Evolutionary conservation across 1,284 basidiomycete genomes (phyloP).

Genomic region (Microbotryum violaceum): DNA sequence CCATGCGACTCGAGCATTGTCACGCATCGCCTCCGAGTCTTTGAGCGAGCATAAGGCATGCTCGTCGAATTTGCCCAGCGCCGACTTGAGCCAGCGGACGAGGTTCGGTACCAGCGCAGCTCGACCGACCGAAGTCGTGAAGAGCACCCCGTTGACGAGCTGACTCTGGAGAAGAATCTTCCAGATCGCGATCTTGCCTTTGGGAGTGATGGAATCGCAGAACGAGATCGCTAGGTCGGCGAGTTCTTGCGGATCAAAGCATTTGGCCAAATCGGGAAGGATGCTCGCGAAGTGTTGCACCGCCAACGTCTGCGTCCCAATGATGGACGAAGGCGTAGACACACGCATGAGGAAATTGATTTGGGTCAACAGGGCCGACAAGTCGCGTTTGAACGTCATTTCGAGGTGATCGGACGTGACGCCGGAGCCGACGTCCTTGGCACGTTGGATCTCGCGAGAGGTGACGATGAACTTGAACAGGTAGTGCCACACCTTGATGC

Average conservation of each 20-base stretch:
- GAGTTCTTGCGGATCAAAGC: conserved; percentile 70
- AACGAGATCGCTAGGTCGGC: conserved; percentile 76
- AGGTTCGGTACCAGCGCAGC: conserved; percentile 77
- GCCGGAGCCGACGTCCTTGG: conserved; percentile 66
- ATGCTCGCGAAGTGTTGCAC: conserved; percentile 91
- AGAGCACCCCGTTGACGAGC: conserved; percentile 77
- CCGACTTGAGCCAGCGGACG: conserved; percentile 87
- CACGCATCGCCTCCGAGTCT: conserved; percentile 58
- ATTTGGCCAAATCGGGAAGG: conserved; percentile 73
- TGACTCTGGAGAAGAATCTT: conserved; percentile 90
- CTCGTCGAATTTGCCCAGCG: conserved; percentile 87
- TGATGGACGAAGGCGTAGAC: conserved; percentile 68
- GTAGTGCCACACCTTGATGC: conserved; percentile 94
- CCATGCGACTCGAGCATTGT: conserved; percentile 76
- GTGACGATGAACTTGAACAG: conserved; percentile 89
- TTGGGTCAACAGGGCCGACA: conserved; percentile 50
- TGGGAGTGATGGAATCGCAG: conserved; percentile 65
- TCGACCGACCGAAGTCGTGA: conserved; percentile 72
- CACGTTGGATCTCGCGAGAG: conserved; percentile 77
- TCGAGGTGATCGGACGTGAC: conserved; percentile 81
- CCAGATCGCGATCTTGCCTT: conserved; percentile 82
- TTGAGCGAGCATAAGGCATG: conserved; percentile 53
- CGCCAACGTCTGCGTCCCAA: conserved; percentile 73
- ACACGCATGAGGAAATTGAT: conserved; percentile 85
- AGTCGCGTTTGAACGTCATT: conserved; percentile 62